Percentiles rank a stretch among this genome's conserved stretches.
These are phyloP conservation scores for Amauroascus niger DNA, from an alignment of 2,329 filamentous ascomycete species.

Conservation along the genomic window DNA sequence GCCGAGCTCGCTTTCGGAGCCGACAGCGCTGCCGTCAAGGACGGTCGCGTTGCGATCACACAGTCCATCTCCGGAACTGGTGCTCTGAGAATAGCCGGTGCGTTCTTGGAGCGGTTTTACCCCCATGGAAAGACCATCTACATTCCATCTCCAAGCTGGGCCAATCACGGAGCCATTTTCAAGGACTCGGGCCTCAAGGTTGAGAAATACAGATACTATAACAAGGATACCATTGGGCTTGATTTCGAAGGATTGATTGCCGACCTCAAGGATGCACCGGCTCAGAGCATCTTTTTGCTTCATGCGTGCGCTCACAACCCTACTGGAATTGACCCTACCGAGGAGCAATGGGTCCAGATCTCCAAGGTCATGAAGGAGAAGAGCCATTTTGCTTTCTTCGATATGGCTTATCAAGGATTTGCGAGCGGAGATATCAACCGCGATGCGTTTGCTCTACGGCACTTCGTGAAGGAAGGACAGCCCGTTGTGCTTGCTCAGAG, in stretches of 20 bases:
- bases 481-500: constrained; percentile 80
- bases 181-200: constrained; percentile 83
- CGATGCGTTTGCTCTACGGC: constrained; percentile 84
- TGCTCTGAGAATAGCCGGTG: constrained; percentile 85
- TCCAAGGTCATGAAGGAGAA: constrained; percentile 75
- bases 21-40: constrained; percentile 63
- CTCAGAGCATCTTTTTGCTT: constrained; percentile 80
- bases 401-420: constrained; percentile 99
- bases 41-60: constrained; percentile 74
- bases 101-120: constrained; percentile 86
- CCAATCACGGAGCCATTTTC: constrained; percentile 96
- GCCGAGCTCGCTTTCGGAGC: constrained; percentile 82
- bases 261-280: constrained; percentile 81
- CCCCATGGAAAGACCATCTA: constrained; percentile 90
- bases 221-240: constrained; percentile 95
- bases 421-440: constrained; percentile 83
- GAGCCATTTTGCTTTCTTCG: constrained; percentile 91
- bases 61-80: constrained; percentile 98
- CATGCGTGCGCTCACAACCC: constrained; percentile 98
- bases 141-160: constrained; percentile 93
- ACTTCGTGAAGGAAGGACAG: constrained; percentile 91
- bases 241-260: constrained; percentile 90
- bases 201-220: constrained; percentile 96
- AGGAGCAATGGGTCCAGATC: constrained; percentile 87
- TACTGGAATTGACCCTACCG: constrained; percentile 86